Evolutionary conservation across 108 stramenopile species (phyloP), one percentile per base, ranked within the genome.

Genomic region (Cyclotella kingstonii): DNA sequence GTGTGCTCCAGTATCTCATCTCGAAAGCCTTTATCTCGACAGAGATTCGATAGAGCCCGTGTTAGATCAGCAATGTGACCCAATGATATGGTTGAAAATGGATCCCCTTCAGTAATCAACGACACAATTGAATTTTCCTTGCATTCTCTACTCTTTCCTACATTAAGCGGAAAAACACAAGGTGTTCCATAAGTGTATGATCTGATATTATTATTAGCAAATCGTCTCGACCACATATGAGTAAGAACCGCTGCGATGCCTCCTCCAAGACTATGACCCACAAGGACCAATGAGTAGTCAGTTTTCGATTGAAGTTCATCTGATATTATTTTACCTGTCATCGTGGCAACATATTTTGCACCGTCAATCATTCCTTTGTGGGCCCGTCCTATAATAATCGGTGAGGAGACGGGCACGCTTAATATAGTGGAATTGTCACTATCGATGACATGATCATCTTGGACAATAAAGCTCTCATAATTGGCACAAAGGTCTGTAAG

Each of bases 351-450:
- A 5, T 38, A 56, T 40, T 66, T 66, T 0, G 88, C 83, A 45
- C 79, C 80, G 53, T 82, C 60, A 26, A 89, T 40, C 88, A 89
- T 89, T 10, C 88, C 88, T 38, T 81, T 68, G 65, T 89, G 88
- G 18, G 88, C 88, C 2, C 78, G 63, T 3, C 57, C 63, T 5
- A 65, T 28, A 26, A 70, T 27, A n/a, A 63, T 23, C 14, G 62
- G 36, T 0, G 62, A 26, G 31, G 14, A 44, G 25, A 22, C 5
- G 34, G 49, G 5, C 59, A 45, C 10, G 11, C 26, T 58, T 50
- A 47, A 53, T 46, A 48, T 54, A 48, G 12, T 57, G 59, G 17
- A 67, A 68, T 26, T 49, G n/a, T n/a, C n/a, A n/a, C n/a, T 27
- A 30, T 28, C 59, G 0, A 47, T 25, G 22, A 66, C 70, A 45